Percentiles rank a stretch among this genome's conserved stretches.
Evolutionary conservation across 176 grass and related monocot species (phyloP).

Genomic region (Rhynchospora tenuis): DNA sequence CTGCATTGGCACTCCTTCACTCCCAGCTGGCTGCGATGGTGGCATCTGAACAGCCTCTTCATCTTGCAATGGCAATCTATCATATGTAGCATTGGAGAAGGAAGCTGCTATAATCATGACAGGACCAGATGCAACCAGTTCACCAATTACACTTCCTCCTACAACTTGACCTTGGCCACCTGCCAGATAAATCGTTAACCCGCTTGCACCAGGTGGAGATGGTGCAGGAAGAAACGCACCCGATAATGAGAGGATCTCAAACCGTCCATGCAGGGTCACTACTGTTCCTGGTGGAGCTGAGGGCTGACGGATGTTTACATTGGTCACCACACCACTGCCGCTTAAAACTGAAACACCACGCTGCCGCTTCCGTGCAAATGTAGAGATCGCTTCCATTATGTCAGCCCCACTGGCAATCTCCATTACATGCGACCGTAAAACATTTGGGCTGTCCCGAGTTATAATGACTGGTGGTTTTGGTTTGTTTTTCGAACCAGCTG

Average conservation of each 20-base stretch:
- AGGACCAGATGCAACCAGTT: constrained; percentile 55
- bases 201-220: constrained; percentile 47
- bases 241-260: constrained; percentile 74
- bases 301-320: constrained; percentile 64
- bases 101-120: constrained; percentile 67
- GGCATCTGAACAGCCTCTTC: constrained; percentile 31
- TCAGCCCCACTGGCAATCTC: constrained; percentile 68
- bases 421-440: constrained; percentile 57
- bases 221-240: constrained; percentile 64
- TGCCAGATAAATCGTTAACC: constrained; percentile 58
- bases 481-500: constrained; percentile 70
- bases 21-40: neutral
- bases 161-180: constrained; percentile 73
- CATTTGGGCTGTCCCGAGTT: constrained; percentile 66
- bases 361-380: constrained; percentile 53
- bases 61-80: constrained; percentile 52
- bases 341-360: constrained; percentile 69
- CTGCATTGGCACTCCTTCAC: constrained; percentile 25
- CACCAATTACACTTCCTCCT: constrained; percentile 54
- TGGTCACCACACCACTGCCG: constrained; percentile 58
- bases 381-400: constrained; percentile 50
- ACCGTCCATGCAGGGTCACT: constrained; percentile 60
- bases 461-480: constrained; percentile 70
- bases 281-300: constrained; percentile 40
- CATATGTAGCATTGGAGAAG: constrained; percentile 71